Percentiles rank a stretch among this genome's conserved stretches.
Conservation (phyloP, 306 rosid species). For the Cicer yamashitae region DNA sequence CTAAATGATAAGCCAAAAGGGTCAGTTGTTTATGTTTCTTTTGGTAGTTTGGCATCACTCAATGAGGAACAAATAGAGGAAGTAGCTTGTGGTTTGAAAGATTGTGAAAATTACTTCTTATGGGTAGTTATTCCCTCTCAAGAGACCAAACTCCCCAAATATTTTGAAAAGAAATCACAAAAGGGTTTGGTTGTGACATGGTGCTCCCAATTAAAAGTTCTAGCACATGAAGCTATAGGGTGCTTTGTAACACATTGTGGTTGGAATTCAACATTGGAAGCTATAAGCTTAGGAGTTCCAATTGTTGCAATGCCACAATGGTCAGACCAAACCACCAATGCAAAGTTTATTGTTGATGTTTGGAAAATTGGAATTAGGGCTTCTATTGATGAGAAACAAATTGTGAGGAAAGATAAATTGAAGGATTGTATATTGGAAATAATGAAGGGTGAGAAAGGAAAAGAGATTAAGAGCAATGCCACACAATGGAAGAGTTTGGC, state of each 20-base stretch:
- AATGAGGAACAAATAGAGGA: constrained; percentile 42
- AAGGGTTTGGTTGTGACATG: constrained; percentile 43
- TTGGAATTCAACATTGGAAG: constrained; percentile 46
- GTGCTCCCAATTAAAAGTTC: constrained; percentile 41
- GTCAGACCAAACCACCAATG: constrained; percentile 43
- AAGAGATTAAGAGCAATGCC: constrained; percentile 12
- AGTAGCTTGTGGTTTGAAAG: constrained; percentile 25
- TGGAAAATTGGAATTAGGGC: constrained; percentile 44
- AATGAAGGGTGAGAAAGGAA: constrained; percentile 28
- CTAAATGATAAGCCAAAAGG: constrained; percentile 43
- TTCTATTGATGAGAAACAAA: constrained; percentile 4
- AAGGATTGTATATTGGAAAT: constrained; percentile 35
- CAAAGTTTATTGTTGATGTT: constrained; percentile 37
- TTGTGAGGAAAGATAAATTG: constrained; percentile 23
- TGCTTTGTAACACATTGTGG: constrained; percentile 50
- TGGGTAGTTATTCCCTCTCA: constrained; percentile 41
- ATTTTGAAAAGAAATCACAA: constrained; percentile 36
- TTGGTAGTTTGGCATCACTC: constrained; percentile 20
- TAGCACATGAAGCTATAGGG: constrained; percentile 38
- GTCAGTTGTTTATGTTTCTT: constrained; percentile 45
- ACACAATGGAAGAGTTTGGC: constrained; percentile 25
- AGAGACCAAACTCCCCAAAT: constrained; percentile 40
- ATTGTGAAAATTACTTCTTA: constrained; percentile 35
- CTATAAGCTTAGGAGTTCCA: constrained; percentile 46
- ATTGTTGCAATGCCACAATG: constrained; percentile 31